phyloP scores from a whole-genome alignment of 176 grass and related monocot genomes.

The Lolium rigidum region DNA sequence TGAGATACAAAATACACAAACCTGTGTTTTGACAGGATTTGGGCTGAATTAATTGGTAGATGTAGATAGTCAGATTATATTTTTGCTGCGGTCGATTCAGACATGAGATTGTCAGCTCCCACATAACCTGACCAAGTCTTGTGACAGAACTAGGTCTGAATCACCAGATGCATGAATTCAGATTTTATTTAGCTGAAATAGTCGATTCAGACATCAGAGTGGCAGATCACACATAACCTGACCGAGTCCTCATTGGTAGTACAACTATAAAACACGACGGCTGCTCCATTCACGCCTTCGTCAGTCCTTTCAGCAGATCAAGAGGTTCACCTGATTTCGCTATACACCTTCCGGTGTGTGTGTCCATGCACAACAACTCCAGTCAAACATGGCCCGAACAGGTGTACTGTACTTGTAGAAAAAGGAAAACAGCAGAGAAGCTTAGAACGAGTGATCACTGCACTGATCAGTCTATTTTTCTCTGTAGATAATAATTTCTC shows the following conservation, averaged over 20 bases:
- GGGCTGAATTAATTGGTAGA: too few relatives aligned
- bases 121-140: background rate
- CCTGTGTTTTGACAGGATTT: too few relatives aligned
- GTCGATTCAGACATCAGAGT: background rate
- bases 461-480: too few relatives aligned
- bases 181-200: background rate
- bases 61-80: too few relatives aligned
- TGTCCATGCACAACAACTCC: constrained; percentile 27
- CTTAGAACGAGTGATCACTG: too few relatives aligned
- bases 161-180: background rate
- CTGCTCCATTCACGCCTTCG: background rate
- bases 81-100: too few relatives aligned
- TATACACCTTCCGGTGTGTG: background rate
- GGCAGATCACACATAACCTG: constrained; percentile 22
- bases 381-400: constrained; percentile 43
- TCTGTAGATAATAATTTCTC: too few relatives aligned
- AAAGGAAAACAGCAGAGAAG: too few relatives aligned
- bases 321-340: background rate
- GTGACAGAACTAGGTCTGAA: background rate
- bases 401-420: background rate
- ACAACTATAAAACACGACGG: constrained; percentile 10
- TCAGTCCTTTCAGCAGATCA: constrained; percentile 1
- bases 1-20: too few relatives aligned
- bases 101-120: too few relatives aligned
- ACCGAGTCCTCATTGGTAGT: constrained; percentile 12